Evolutionary conservation across 768 basidiomycete genomes (phyloP), one percentile per base, ranked within the genome.

Genomic region (Hemileccinum impolitum): DNA sequence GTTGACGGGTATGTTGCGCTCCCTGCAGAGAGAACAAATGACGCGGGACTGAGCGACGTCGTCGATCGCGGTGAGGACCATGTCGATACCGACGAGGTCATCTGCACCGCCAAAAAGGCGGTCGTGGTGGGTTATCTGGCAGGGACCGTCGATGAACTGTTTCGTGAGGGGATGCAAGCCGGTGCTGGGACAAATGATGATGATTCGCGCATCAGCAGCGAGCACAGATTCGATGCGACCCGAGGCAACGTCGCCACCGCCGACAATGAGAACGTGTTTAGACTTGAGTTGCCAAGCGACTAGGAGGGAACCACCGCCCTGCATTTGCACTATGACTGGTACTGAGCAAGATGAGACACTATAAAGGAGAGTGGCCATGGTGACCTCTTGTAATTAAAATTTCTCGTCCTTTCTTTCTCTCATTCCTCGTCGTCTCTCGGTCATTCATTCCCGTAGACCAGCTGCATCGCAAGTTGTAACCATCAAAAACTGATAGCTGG

Each of bases 41-140:
- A 75, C 63, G 45, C 79, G 79, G 21, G 89, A 91, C 48, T 80
- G 73, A 1, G 76, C 70, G 53, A 82, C 80, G 66, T 94, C 85
- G 69, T 95, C 92, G 39, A 96, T 81, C n/a, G 94, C 93, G 9
- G 91, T 91, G 52, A 97, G 80, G 42, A 94, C 90, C 85, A 98
- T 88, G 62, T 91, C 85, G 47, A 78, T 78, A 41, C 77, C 78
- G 39, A 76, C 71, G 30, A 92, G 75, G 47, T 94, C 90, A n/a
- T 75, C 74, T 3, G 77, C 68, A 17, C 79, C 79, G 25, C 70
- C 70, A 58, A 90, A 96, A 45, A 72, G 55, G 48, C 90, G 83
- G 64, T 90, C 81, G 53, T 78, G 71, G 70, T 91, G 84, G 6
- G 80, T 81, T 63, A 94, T 82, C 23, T 74, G 64, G 28, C 58